phyloP scores from a whole-genome alignment of 2,329 filamentous ascomycete species.

The Colletotrichum eleusines region DNA sequence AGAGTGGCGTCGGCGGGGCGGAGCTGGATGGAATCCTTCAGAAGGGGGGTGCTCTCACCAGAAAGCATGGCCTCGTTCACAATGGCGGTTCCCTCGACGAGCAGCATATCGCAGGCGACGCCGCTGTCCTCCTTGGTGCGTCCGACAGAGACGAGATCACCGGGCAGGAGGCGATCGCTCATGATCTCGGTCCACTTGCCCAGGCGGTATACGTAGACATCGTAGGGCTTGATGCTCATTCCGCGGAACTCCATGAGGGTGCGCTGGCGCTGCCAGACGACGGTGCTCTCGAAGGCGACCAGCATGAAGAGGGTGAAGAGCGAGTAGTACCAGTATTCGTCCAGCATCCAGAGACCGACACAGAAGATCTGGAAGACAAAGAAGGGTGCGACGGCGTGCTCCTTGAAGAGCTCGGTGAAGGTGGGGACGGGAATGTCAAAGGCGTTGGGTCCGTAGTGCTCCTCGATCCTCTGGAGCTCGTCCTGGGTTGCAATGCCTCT shows the following conservation, averaged over 20 bases:
- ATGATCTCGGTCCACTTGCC: slow-evolving; percentile 89
- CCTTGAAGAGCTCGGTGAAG: slow-evolving; percentile 95
- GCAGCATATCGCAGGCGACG: slow-evolving; percentile 95
- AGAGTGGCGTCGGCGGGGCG: slow-evolving; percentile 84
- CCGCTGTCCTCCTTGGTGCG: slow-evolving; percentile 97
- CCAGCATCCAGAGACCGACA: slow-evolving; percentile 97
- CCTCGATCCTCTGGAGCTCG: slow-evolving; percentile 84
- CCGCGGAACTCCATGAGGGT: slow-evolving; percentile 96
- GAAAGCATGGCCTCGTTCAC: slow-evolving; percentile 99
- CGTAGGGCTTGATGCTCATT: slow-evolving; percentile 99
- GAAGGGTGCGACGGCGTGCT: slow-evolving; percentile 98
- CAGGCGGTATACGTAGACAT: slow-evolving; percentile 89
- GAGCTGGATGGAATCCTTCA: slow-evolving; percentile 96
- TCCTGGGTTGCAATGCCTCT: slow-evolving; percentile 79
- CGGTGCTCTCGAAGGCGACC: slow-evolving; percentile 96
- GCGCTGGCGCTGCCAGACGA: slow-evolving; percentile 98
- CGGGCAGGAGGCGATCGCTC: slow-evolving; percentile 92
- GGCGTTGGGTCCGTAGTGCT: slow-evolving; percentile 95
- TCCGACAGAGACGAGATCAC: slow-evolving; percentile 91
- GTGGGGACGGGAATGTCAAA: slow-evolving; percentile 98
- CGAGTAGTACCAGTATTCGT: slow-evolving; percentile 99
- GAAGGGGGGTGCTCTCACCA: slow-evolving; percentile 93
- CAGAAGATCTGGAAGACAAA: slow-evolving; percentile 99
- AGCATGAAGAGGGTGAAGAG: slow-evolving; percentile 99
- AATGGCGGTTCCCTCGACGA: slow-evolving; percentile 95